Base-by-base conservation (phyloP, 768 basidiomycete genomes). In the Podaxis rugospora region DNA sequence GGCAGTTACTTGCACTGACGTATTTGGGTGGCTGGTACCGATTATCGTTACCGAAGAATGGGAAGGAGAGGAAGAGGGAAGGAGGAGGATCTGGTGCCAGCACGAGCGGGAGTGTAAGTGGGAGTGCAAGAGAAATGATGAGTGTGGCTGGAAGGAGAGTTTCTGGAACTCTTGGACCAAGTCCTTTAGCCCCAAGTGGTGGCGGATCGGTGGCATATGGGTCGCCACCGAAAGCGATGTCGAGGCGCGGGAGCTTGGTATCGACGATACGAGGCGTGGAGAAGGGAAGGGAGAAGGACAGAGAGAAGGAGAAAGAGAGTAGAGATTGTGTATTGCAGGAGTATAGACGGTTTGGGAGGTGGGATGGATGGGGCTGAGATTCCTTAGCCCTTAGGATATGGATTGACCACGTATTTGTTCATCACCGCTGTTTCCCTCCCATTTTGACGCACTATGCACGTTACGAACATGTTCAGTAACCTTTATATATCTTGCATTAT, bases 21-120 rank as follows among this genome's bases (percentile, higher is more conserved):
- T 95, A 87, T 67, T 83, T 86, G 0, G 93, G 94, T n/a, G 90
- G 92, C 1, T 96, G 94, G 94, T 96, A 93, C 74, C 83, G 93
- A 6, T 78, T 95, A 10, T 81, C 88, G 16, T 72, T 94, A 14
- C 91, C 83, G 64, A 82, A 77, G 65, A 84, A 83, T 62, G 59
- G 75, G 77, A 42, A 83, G 84, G 54, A 84, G 80, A 56, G 84
- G 80, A 56, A 76, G 42, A 35, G 53, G 47, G 59, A 54, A 46
- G 36, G 63, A 46, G 64, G 85, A 83, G 70, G 82, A 86, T 62
- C 80, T 82, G 61, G 85, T 83, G 70, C 82, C 86, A 62, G 81
- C 82, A 61, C 77, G 84, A 53, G 85, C 83, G 70, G 82, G 86
- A 62, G 81, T 83, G 62, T 77, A 84, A 53, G 84, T 87, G 27